Percentiles rank a stretch among this genome's conserved stretches.
Conservation (phyloP, 306 rosid species). For the Fragaria iinumae region DNA sequence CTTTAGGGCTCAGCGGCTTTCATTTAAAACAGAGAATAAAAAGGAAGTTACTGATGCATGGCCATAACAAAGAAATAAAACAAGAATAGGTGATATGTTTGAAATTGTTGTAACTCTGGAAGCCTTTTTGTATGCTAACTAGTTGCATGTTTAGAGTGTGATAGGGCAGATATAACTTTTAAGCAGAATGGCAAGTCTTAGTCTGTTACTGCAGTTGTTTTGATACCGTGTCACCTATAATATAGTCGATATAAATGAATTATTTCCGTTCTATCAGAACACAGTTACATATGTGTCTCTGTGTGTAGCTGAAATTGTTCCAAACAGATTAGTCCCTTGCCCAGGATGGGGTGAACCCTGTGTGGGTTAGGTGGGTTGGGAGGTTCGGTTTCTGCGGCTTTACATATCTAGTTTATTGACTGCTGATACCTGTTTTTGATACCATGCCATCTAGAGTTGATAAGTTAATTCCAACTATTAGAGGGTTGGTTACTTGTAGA, state of each 20-base stretch:
- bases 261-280: neutral
- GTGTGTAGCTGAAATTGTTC: neutral
- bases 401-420: neutral
- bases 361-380: neutral
- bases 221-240: neutral
- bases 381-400: neutral
- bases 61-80: constrained; percentile 1
- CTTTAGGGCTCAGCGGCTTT: neutral
- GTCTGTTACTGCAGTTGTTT: neutral
- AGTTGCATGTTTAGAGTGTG: neutral
- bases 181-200: neutral
- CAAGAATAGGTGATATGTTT: neutral
- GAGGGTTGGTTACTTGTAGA: neutral
- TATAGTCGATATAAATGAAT: neutral
- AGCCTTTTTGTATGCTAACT: neutral
- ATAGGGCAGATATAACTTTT: neutral
- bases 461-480: neutral
- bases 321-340: neutral
- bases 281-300: neutral
- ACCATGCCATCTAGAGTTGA: neutral
- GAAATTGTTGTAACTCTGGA: neutral
- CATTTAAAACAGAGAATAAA: neutral
- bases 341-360: neutral
- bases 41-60: neutral
- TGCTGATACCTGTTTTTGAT: neutral